These are phyloP conservation scores for Pyrrhoderma lamaoense DNA, from an alignment of 1,284 basidiomycete genomes.

Conservation along the genomic window DNA sequence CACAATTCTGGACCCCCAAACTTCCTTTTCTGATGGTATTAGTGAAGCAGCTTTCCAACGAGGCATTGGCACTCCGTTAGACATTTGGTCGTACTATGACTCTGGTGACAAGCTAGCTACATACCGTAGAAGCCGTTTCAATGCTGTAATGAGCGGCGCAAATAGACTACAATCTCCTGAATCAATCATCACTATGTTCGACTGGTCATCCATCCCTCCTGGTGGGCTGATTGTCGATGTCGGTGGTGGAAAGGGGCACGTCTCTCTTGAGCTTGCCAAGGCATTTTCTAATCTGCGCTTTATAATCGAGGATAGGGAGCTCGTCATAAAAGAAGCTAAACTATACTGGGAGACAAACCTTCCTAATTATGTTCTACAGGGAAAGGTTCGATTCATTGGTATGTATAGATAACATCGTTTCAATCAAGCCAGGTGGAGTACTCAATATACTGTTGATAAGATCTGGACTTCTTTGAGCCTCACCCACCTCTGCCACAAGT, in stretches of 20 bases:
- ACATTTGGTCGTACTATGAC: slow-evolving; percentile 16
- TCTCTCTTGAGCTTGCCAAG: slow-evolving; percentile 18
- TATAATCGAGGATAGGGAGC: slow-evolving; percentile 20
- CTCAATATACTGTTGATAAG: background rate
- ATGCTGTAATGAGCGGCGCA: slow-evolving; percentile 17
- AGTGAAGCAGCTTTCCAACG: slow-evolving; percentile 9
- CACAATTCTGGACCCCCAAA: slow-evolving; percentile 15
- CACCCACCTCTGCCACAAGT: slow-evolving; percentile 21
- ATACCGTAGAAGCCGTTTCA: slow-evolving; percentile 17
- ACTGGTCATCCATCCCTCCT: slow-evolving; percentile 13
- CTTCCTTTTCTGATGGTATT: slow-evolving; percentile 17
- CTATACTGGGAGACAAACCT: background rate
- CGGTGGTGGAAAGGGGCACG: slow-evolving; percentile 19
- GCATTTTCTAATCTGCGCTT: slow-evolving; percentile 15
- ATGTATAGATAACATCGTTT: background rate
- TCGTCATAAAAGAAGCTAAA: slow-evolving; percentile 14
- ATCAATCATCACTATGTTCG: slow-evolving; percentile 6
- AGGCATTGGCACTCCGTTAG: slow-evolving; percentile 5
- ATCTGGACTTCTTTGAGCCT: slow-evolving; percentile 23
- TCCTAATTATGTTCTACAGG: background rate
- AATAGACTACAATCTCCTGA: slow-evolving; percentile 11
- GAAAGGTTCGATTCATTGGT: slow-evolving; percentile 9
- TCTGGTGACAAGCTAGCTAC: slow-evolving; percentile 2
- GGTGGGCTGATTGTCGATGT: slow-evolving; percentile 21
- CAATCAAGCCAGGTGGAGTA: background rate